phyloP scores from a whole-genome alignment of 345 rosid genomes.

The Adansonia digitata region DNA sequence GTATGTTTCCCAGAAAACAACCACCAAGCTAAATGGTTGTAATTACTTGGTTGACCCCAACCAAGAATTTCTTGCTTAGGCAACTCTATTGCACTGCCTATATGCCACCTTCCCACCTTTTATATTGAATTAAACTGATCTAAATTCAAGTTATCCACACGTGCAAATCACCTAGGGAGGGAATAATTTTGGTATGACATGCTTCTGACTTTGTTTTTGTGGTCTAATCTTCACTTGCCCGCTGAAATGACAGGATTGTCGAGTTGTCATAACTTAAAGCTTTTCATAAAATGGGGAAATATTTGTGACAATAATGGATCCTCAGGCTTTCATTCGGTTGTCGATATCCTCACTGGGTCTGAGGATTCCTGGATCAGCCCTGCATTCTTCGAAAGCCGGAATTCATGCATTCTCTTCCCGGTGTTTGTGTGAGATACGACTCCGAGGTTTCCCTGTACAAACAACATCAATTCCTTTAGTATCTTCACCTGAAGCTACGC shows the following conservation, averaged over 20 bases:
- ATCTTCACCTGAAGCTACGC: constrained; percentile 64
- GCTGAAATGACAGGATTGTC: constrained; percentile 19
- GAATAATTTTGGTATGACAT: neutral
- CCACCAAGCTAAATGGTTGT: neutral
- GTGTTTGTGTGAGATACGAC: constrained; percentile 74
- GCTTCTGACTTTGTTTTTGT: neutral
- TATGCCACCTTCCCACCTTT: neutral
- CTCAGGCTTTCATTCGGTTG: constrained; percentile 88
- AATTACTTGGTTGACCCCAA: neutral
- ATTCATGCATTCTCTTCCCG: constrained; percentile 44
- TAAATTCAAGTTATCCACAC: neutral
- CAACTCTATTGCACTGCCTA: neutral
- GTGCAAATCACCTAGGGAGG: neutral
- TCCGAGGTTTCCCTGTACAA: constrained; percentile 86
- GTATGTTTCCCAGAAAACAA: neutral
- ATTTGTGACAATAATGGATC: constrained; percentile 74
- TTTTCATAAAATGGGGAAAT: constrained; percentile 41
- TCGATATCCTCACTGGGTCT: constrained; percentile 81
- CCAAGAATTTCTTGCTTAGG: neutral
- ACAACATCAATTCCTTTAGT: constrained; percentile 64
- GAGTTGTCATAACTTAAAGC: constrained; percentile 23
- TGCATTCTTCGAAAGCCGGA: constrained; percentile 43
- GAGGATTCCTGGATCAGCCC: constrained; percentile 49
- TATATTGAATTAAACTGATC: neutral
- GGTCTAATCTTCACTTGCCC: constrained; percentile 7